phyloP scores from a whole-genome alignment of 768 basidiomycete genomes.

The Tylopilus cervinicoccineus region DNA sequence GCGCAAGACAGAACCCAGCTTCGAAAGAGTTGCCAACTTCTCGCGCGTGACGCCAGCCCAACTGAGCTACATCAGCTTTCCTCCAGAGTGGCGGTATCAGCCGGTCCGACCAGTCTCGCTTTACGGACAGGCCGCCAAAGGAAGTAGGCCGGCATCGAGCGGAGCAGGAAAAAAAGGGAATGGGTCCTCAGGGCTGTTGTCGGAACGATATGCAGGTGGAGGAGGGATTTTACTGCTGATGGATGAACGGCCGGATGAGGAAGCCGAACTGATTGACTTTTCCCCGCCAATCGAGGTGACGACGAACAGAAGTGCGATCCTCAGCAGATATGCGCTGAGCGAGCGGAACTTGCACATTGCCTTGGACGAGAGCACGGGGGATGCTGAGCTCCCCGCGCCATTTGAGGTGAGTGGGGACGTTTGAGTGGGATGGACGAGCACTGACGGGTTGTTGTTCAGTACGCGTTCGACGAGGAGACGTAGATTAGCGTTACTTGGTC shows the following conservation, averaged over 20 bases:
- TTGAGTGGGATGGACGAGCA: background rate
- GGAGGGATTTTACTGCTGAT: constrained; percentile 84
- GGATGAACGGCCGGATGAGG: constrained; percentile 68
- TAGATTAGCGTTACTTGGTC: constrained; percentile 5
- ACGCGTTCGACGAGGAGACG: constrained; percentile 70
- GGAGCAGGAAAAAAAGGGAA: constrained; percentile 29
- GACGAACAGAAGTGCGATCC: constrained; percentile 30
- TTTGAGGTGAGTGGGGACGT: constrained; percentile 66
- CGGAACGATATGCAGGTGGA: constrained; percentile 70
- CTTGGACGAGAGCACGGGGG: constrained; percentile 65
- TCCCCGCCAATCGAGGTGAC: constrained; percentile 36
- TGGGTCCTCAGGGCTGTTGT: constrained; percentile 32
- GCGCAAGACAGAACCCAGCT: constrained; percentile 71
- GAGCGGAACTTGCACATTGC: constrained; percentile 51
- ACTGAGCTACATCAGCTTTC: constrained; percentile 80
- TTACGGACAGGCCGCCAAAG: constrained; percentile 29
- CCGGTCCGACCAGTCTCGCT: constrained; percentile 81
- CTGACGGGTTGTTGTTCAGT: constrained; percentile 46
- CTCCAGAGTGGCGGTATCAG: constrained; percentile 72
- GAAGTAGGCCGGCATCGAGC: constrained; percentile 28
- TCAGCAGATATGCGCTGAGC: constrained; percentile 18
- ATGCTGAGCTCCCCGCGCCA: constrained; percentile 70
- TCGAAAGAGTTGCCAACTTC: constrained; percentile 79
- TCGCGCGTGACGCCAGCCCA: constrained; percentile 91
- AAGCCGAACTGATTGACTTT: constrained; percentile 70